Percentiles rank a stretch among this genome's conserved stretches.
Conservation (phyloP, 139 green algal genomes). For the Ettlia oleoabundans region DNA sequence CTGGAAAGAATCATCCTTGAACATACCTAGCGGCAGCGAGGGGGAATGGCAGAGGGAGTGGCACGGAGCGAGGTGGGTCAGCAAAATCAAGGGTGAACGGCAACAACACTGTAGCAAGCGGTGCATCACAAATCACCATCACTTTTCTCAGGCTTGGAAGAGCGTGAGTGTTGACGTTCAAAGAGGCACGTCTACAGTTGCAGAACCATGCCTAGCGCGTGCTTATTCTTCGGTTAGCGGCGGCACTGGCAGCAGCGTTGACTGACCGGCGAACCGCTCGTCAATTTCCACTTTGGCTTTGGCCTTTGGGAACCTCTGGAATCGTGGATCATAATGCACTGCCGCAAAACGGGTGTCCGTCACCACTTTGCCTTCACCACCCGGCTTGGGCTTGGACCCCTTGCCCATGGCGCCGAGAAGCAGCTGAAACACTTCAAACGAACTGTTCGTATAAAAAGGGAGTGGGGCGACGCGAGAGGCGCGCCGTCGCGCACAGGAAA, state of each 20-base stretch:
- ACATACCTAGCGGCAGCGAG: no score
- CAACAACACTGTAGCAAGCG: not conserved
- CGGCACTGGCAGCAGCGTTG: not conserved
- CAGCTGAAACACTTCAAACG: not conserved
- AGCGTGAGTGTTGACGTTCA: not conserved
- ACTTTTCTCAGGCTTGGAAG: no score
- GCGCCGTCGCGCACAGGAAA: no score
- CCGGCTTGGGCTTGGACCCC: slow-evolving; percentile 12
- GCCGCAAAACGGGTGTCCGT: slow-evolving; percentile 79
- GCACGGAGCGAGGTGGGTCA: not conserved
- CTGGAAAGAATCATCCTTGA: slow-evolving; percentile 80
- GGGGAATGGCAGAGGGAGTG: no score
- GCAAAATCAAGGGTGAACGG: not conserved
- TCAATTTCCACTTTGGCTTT: slow-evolving; percentile 87
- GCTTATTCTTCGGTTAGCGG: not conserved
- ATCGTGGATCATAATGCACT: slow-evolving; percentile 87
- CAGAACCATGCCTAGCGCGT: not conserved
- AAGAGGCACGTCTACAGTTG: not conserved
- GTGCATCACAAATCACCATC: no score
- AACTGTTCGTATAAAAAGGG: not conserved
- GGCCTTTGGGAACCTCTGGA: slow-evolving; percentile 77
- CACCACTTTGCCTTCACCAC: slow-evolving; percentile 29
- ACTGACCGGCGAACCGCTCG: slow-evolving; percentile 79
- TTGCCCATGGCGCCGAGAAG: slow-evolving; percentile 20
- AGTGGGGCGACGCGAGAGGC: not conserved